Base-by-base conservation (phyloP, 225 moss, liverwort and hornwort species). In the Polytrichum commune region DNA sequence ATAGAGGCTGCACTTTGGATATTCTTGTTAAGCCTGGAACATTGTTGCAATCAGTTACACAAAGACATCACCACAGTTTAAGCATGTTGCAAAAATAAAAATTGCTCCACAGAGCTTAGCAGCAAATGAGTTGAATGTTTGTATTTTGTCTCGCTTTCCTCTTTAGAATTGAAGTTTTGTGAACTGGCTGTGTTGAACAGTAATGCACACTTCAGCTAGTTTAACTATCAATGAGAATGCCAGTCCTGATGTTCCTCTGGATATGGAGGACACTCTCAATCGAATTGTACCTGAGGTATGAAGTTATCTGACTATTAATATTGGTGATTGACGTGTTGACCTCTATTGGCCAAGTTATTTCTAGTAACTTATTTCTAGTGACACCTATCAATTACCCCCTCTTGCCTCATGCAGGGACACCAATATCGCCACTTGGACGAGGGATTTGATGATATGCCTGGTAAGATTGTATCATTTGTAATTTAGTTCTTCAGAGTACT, bases 151-250 rank as follows among this genome's bases (percentile, higher is more conserved):
- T 13, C 13, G 46, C 13, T 46, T 46, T 46, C 3, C 46, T 13
- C 13, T 46, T 13, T 16, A 16, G 46, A 46, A 46, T 13, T 46
- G 46, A 46, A 46, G 46, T 46, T 32, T 32, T 46, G 46, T 46
- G 46, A 13, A 64, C 26, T 26, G 24, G 27, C 22, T 67, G 70
- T 72, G 69, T 62, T 66, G 53, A 73, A 69, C 95, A 98, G 98
- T 98, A 29, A 72, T 98, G 91, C 98, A 98, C 71, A 98, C 98
- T 60, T 98, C 98, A 30, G 95, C 95, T 68, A 98, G 98, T 80
- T 82, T 98, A 83, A 98, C 98, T 23, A 95, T 98, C 72, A 98
- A 98, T 71, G 98, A 98, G 75, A 98, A 98, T 68, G 92, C 92
- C n/a, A 98, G 98, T 79, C 76, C 93, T 58, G 98, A 98, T 83